phyloP scores from a whole-genome alignment of 1,284 basidiomycete species.

The Ganoderma meredithae region DNA sequence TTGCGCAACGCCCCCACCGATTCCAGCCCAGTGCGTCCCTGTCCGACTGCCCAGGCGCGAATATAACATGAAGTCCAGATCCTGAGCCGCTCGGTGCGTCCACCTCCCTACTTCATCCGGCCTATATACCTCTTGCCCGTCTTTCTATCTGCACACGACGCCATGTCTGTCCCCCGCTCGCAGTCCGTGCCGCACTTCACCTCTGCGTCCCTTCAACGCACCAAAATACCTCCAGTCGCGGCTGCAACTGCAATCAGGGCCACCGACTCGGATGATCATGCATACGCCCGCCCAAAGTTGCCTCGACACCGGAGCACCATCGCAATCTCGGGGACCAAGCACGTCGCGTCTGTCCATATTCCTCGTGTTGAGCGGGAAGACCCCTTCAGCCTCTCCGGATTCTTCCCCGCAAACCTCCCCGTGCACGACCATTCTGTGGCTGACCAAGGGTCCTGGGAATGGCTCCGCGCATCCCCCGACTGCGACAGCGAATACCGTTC shows the following conservation, averaged over 20 bases:
- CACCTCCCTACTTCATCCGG: constrained; percentile 5
- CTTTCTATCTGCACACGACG: constrained; percentile 14
- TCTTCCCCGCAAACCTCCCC: constrained; percentile 52
- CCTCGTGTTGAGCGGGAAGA: constrained; percentile 44
- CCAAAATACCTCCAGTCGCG: constrained; percentile 21
- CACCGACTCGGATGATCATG: constrained; percentile 8
- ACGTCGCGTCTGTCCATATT: constrained; percentile 25
- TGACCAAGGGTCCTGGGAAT: constrained; percentile 48
- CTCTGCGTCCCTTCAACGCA: constrained; percentile 11
- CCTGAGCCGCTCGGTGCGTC: constrained; percentile 1
- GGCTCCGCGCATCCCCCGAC: constrained; percentile 45
- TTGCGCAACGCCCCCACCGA: constrained; percentile 6
- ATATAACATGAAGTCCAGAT: not conserved
- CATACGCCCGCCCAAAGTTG: constrained; percentile 25
- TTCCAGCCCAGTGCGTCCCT: not conserved
- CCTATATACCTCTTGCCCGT: not conserved
- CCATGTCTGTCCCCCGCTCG: constrained; percentile 41
- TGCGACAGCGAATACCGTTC: constrained; percentile 33
- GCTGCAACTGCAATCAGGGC: constrained; percentile 16
- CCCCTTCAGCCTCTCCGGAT: constrained; percentile 57
- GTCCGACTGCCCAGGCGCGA: not conserved
- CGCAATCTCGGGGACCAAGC: constrained; percentile 16
- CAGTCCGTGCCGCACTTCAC: constrained; percentile 39
- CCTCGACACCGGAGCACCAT: constrained; percentile 35
- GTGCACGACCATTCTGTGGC: constrained; percentile 31